Conservation (phyloP, 768 basidiomycete species). For the Panellus pusillus region DNA sequence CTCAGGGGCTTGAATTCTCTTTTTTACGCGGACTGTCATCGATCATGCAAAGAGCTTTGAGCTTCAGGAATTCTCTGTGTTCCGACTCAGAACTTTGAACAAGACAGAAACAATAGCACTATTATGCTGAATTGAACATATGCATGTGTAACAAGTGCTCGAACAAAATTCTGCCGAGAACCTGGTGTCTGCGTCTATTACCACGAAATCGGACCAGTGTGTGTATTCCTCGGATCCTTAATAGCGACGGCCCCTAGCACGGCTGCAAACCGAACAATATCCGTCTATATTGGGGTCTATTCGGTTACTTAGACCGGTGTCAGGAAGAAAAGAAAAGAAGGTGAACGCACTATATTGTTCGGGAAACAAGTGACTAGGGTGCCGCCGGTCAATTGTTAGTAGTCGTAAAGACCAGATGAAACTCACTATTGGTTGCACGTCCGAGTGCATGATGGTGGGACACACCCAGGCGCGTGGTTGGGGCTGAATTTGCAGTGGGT, state of each 20-base stretch:
- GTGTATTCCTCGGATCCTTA: conserved; percentile 3
- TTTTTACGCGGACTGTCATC: too few relatives aligned
- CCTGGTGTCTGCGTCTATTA: background rate
- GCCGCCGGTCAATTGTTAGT: conserved; percentile 3
- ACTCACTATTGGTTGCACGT: conserved; percentile 53
- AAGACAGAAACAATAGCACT: too few relatives aligned
- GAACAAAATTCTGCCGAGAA: too few relatives aligned
- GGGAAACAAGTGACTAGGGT: conserved; percentile 42
- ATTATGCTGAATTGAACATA: too few relatives aligned
- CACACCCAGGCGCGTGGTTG: conserved; percentile 45
- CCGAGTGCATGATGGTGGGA: conserved; percentile 41
- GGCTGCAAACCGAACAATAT: conserved; percentile 42
- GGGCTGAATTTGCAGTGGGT: conserved; percentile 56
- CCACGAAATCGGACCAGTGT: background rate
- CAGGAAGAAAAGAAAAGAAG: background rate
- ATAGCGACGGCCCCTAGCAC: conserved; percentile 21
- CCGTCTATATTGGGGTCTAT: conserved; percentile 46
- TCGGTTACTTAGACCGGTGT: conserved; percentile 3
- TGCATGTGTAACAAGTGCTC: too few relatives aligned
- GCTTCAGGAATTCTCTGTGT: too few relatives aligned
- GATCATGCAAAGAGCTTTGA: too few relatives aligned
- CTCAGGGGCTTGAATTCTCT: too few relatives aligned
- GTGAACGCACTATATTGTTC: conserved; percentile 44
- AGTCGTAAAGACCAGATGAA: background rate
- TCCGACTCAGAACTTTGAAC: too few relatives aligned